Evolutionary conservation across 345 rosid genomes (phyloP).

Genomic region (Bruguiera sexangula): DNA sequence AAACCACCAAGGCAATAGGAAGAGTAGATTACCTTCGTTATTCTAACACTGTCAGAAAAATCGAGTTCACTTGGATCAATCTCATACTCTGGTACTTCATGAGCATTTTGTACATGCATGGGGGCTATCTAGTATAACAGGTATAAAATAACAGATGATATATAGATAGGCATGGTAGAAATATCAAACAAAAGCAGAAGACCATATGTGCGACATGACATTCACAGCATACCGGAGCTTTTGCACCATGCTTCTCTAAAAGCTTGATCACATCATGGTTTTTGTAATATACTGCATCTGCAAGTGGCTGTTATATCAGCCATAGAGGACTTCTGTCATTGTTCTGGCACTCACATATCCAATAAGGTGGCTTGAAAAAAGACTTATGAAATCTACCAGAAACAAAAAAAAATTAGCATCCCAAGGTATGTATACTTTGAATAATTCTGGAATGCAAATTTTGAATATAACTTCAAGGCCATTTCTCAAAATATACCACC

Average conservation of each 20-base stretch:
- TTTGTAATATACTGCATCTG: conserved; percentile 84
- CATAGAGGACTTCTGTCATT: conserved; percentile 11
- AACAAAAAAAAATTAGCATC: too few species aligned
- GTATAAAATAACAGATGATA: background rate
- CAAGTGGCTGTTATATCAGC: conserved; percentile 63
- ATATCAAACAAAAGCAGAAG: background rate
- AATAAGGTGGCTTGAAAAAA: too few species aligned
- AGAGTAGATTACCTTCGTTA: conserved; percentile 53
- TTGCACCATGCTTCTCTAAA: conserved; percentile 78
- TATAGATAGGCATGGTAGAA: background rate
- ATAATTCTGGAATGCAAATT: too few species aligned
- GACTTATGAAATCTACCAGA: too few species aligned
- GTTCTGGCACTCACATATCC: background rate
- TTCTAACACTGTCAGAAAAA: conserved; percentile 67
- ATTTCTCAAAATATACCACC: too few species aligned
- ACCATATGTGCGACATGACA: background rate
- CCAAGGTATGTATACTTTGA: too few species aligned
- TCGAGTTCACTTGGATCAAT: conserved; percentile 69
- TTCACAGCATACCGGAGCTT: conserved; percentile 55
- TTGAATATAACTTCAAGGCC: too few species aligned
- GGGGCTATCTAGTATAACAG: conserved; percentile 58
- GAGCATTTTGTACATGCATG: conserved; percentile 79
- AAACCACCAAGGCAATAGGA: background rate
- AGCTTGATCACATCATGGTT: conserved; percentile 71
- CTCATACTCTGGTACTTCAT: conserved; percentile 93